A percentile compares a stretch with the other conserved stretches of the same genome.
phyloP scores from a whole-genome alignment of 1,284 basidiomycete species.

The Ustilago sp. region DNA sequence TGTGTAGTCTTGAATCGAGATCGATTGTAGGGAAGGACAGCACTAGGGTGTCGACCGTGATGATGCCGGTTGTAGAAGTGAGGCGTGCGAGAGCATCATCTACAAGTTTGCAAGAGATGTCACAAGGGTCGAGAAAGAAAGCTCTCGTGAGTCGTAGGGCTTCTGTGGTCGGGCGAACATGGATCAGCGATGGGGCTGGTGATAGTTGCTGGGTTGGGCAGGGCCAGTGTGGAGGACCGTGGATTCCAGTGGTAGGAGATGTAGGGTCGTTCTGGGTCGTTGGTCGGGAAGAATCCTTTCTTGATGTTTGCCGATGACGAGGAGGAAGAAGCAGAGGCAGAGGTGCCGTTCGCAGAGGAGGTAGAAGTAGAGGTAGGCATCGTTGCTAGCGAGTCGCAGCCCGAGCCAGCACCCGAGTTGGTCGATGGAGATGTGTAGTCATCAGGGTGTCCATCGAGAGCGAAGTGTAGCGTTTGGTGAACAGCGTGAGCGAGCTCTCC shows the following conservation, averaged over 20 bases:
- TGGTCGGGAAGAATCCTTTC: slow-evolving; percentile 52
- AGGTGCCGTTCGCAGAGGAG: slow-evolving; percentile 1
- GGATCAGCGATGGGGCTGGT: slow-evolving; percentile 57
- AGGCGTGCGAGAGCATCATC: slow-evolving; percentile 59
- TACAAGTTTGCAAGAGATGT: slow-evolving; percentile 32
- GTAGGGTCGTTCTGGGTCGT: slow-evolving; percentile 48
- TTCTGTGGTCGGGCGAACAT: slow-evolving; percentile 50
- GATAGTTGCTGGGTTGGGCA: slow-evolving; percentile 58
- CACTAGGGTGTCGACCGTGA: slow-evolving; percentile 59
- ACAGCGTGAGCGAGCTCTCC: slow-evolving; percentile 62
- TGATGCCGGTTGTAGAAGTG: slow-evolving; percentile 54
- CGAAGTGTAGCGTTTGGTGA: slow-evolving; percentile 65
- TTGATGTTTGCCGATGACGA: slow-evolving; percentile 14
- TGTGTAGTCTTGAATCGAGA: slow-evolving; percentile 35
- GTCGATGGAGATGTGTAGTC: slow-evolving; percentile 45
- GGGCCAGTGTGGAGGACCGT: slow-evolving; percentile 27
- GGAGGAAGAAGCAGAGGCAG: slow-evolving; percentile 16
- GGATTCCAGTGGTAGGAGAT: slow-evolving; percentile 56
- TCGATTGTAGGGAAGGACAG: slow-evolving; percentile 50
- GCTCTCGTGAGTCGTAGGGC: too few species aligned
- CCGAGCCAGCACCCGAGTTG: slow-evolving; percentile 26
- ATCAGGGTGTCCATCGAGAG: slow-evolving; percentile 60
- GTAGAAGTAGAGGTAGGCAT: slow-evolving; percentile 26
- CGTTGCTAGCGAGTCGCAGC: slow-evolving; percentile 41
- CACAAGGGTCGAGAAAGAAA: slow-evolving; percentile 41